Percentiles rank a stretch among this genome's conserved stretches.
Evolutionary conservation across 208 protist genomes (phyloP).

Genomic region (Leishmania arabica): DNA sequence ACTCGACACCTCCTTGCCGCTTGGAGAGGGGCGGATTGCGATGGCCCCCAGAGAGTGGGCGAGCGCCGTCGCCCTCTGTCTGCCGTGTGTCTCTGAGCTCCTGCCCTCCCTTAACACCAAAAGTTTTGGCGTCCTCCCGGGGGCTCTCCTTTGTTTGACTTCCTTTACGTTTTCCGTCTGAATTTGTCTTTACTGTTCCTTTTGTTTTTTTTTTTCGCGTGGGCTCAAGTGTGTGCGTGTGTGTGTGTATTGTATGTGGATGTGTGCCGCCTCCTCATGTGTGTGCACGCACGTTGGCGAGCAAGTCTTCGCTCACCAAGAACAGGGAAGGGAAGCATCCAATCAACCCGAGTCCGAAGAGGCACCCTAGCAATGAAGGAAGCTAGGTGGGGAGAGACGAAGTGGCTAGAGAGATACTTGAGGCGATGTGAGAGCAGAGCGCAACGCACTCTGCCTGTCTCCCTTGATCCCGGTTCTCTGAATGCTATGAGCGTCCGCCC

Average conservation of each 20-base stretch:
- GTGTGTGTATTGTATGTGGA: background rate
- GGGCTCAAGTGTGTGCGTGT: background rate
- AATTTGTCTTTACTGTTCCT: background rate
- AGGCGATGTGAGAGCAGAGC: background rate
- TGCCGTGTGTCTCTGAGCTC: background rate
- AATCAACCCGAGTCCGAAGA: background rate
- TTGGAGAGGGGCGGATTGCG: background rate
- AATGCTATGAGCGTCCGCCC: background rate
- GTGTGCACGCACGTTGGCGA: background rate
- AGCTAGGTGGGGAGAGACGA: background rate
- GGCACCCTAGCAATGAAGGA: background rate
- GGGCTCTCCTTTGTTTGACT: background rate
- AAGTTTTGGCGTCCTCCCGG: background rate
- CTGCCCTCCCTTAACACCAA: background rate
- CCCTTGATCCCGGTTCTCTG: background rate
- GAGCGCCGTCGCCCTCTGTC: background rate
- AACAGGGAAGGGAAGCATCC: background rate
- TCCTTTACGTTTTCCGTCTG: background rate
- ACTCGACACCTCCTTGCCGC: background rate
- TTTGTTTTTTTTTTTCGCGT: no score
- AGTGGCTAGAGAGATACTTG: background rate
- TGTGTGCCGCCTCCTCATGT: background rate
- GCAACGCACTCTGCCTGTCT: background rate
- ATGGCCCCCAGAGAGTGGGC: background rate
- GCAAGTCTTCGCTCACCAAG: background rate